Evolutionary conservation across 108 stramenopile species (phyloP).

Genomic region (Seminavis robusta): DNA sequence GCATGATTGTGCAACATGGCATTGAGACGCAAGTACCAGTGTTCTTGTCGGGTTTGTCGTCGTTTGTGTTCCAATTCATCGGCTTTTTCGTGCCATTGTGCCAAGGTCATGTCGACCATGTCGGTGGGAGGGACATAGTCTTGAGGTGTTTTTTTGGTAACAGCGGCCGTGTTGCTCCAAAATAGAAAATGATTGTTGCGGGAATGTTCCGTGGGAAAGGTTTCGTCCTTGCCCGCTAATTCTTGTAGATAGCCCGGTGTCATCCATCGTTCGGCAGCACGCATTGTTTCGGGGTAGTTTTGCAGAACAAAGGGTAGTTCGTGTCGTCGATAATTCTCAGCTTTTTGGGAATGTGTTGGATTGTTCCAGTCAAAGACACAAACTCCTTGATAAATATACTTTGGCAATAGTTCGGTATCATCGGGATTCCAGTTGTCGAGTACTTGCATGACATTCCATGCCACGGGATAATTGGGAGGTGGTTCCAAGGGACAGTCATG

Average conservation of each 20-base stretch:
- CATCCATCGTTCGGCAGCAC: constrained; percentile 69
- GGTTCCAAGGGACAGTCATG: constrained; percentile 51
- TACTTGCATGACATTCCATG: constrained; percentile 58
- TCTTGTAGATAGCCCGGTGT: constrained; percentile 45
- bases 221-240: constrained; percentile 32
- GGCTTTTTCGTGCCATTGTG: constrained; percentile 82
- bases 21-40: constrained; percentile 90
- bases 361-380: constrained; percentile 63
- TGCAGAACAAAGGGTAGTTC: constrained; percentile 89
- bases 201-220: constrained; percentile 58
- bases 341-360: constrained; percentile 36
- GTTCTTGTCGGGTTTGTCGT: constrained; percentile 45
- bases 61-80: constrained; percentile 28
- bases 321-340: constrained; percentile 41
- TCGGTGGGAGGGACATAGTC: constrained; percentile 84
- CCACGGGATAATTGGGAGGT: constrained; percentile 47
- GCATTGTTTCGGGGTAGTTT: constrained; percentile 66
- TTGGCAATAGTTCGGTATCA: constrained; percentile 39
- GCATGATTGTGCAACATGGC: constrained; percentile 36
- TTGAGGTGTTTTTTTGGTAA: constrained; percentile 8
- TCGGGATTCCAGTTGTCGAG: constrained; percentile 65
- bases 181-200: constrained; percentile 91
- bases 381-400: constrained; percentile 56
- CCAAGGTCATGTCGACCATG: constrained; percentile 64
- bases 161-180: constrained; percentile 37